A percentile compares a stretch with the other conserved stretches of the same genome.
These are phyloP conservation scores for Dicorynia guianensis DNA, from an alignment of 306 rosid genomes.

Conservation along the genomic window DNA sequence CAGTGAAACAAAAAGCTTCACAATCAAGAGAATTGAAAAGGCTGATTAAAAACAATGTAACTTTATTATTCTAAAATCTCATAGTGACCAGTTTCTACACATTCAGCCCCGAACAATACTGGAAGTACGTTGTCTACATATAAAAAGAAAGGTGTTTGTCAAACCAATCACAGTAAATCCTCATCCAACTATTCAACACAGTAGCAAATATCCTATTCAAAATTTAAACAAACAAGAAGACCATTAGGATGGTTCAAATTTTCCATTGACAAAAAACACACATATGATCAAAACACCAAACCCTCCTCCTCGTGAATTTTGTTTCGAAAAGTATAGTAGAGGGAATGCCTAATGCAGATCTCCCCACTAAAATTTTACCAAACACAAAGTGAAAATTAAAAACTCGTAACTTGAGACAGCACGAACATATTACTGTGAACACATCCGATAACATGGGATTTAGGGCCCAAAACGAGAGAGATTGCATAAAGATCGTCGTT, in stretches of 20 bases:
- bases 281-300: too few species aligned
- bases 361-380: background rate
- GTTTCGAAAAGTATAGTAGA: background rate
- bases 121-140: background rate
- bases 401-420: background rate
- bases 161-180: background rate
- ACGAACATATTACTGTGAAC: background rate
- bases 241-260: too few species aligned
- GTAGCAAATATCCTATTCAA: background rate
- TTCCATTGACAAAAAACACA: too few species aligned
- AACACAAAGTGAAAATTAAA: too few species aligned
- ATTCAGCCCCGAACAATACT: background rate
- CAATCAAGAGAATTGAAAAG: background rate
- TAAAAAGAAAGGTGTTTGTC: background rate
- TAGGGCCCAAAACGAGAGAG: background rate
- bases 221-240: background rate
- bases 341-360: background rate
- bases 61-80: background rate
- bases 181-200: background rate
- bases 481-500: background rate
- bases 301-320: background rate
- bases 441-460: background rate
- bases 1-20: slow-evolving; percentile 2
- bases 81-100: background rate
- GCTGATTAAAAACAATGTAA: background rate